These are phyloP conservation scores for Curvularia eragrostidis DNA, from an alignment of 2,329 filamentous ascomycete genomes.

Conservation along the genomic window DNA sequence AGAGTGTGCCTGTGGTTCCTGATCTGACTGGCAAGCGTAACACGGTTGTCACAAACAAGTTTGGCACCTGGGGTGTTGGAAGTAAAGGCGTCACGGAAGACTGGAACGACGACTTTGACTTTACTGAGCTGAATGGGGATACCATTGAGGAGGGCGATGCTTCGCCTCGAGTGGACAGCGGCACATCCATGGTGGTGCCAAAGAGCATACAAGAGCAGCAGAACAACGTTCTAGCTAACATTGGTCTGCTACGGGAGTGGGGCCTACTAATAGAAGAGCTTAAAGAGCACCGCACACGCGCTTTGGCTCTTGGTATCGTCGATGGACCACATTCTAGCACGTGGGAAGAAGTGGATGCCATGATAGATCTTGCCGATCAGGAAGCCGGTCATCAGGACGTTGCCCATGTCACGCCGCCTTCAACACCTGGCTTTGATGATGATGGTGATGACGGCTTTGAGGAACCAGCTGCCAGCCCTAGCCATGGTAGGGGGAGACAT, in stretches of 20 bases:
- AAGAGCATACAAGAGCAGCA: constrained; percentile 81
- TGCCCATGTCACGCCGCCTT: constrained; percentile 60
- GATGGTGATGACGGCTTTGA: constrained; percentile 65
- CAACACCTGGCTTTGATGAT: constrained; percentile 64
- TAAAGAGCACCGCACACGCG: constrained; percentile 76
- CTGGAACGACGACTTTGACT: constrained; percentile 91
- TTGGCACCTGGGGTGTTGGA: constrained; percentile 82
- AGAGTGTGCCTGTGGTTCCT: constrained; percentile 76
- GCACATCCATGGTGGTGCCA: constrained; percentile 71
- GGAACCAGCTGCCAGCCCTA: constrained; percentile 54
- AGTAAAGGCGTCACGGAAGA: constrained; percentile 82
- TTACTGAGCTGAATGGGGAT: constrained; percentile 62
- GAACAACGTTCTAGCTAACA: constrained; percentile 81
- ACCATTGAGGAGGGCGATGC: constrained; percentile 39
- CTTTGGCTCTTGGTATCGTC: constrained; percentile 70
- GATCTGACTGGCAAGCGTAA: constrained; percentile 63
- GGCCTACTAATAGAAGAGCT: constrained; percentile 82
- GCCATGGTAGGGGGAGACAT: constrained; percentile 36
- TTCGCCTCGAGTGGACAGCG: constrained; percentile 54
- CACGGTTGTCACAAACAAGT: constrained; percentile 68
- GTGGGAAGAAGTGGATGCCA: constrained; percentile 84
- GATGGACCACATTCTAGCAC: constrained; percentile 65
- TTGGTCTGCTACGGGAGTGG: constrained; percentile 81
- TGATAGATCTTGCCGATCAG: constrained; percentile 80
- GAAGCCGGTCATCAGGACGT: constrained; percentile 66